Evolutionary conservation across 345 rosid species (phyloP).

Genomic region (Dipteronia dyeriana): DNA sequence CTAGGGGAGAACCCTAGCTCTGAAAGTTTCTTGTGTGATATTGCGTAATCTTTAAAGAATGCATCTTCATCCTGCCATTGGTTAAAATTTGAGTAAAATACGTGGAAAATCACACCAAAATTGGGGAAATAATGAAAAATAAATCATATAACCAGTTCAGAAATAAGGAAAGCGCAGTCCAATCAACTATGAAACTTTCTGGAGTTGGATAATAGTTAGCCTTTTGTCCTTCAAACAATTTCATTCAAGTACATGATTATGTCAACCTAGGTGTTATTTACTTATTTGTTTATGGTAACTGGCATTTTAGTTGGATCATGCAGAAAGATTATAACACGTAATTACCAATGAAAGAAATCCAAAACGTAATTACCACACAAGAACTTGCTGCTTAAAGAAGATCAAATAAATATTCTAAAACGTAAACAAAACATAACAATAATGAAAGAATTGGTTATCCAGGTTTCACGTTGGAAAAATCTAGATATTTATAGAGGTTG

Average conservation of each 20-base stretch:
- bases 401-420: neutral
- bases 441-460: neutral
- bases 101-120: neutral
- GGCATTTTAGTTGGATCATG: neutral
- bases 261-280: neutral
- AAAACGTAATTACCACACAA: neutral
- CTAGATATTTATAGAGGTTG: neutral
- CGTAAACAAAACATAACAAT: neutral
- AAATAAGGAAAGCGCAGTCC: too few relatives aligned
- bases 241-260: neutral
- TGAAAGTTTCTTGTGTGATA: constrained; percentile 85
- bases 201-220: constrained; percentile 17
- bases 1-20: constrained; percentile 72
- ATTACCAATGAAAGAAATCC: neutral
- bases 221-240: neutral
- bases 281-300: neutral
- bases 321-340: neutral
- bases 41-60: constrained; percentile 75
- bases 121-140: too few relatives aligned
- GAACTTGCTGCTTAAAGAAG: neutral
- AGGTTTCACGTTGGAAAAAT: constrained; percentile 9
- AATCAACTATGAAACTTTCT: neutral
- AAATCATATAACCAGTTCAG: too few relatives aligned
- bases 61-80: constrained; percentile 84
- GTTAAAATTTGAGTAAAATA: neutral